phyloP scores from a whole-genome alignment of 1,139 yeast species.

The Debaryomycetaceae sp. region DNA sequence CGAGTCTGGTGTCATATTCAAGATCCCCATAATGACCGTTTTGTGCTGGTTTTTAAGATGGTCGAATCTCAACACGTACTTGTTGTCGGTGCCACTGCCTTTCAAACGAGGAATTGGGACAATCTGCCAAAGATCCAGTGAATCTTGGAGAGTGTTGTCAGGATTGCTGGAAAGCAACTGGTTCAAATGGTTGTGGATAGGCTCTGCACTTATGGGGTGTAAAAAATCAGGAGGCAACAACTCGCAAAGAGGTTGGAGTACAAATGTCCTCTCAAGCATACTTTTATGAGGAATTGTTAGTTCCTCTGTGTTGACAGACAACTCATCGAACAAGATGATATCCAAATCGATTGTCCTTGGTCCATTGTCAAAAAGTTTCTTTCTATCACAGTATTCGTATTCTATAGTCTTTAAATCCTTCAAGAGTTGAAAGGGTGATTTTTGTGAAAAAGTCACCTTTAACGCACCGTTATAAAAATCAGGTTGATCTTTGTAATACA shows the following conservation, averaged over 20 bases:
- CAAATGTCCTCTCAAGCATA: slow-evolving; percentile 88
- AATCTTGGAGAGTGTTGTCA: slow-evolving; percentile 41
- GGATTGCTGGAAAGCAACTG: slow-evolving; percentile 45
- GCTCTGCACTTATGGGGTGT: slow-evolving; percentile 86
- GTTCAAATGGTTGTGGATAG: slow-evolving; percentile 64
- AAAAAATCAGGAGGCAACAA: slow-evolving; percentile 57
- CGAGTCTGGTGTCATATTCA: slow-evolving; percentile 91
- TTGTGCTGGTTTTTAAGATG: slow-evolving; percentile 27
- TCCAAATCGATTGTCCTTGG: slow-evolving; percentile 91
- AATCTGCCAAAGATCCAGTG: slow-evolving; percentile 40
- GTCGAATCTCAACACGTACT: slow-evolving; percentile 37
- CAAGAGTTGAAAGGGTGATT: slow-evolving; percentile 64
- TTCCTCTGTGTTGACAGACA: slow-evolving; percentile 50
- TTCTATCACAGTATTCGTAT: slow-evolving; percentile 64
- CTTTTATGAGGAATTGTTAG: slow-evolving; percentile 81
- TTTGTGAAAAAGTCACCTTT: slow-evolving; percentile 47
- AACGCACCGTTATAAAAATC: slow-evolving; percentile 84
- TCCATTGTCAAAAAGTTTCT: slow-evolving; percentile 80
- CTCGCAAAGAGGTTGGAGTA: slow-evolving; percentile 84
- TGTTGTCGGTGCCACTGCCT: slow-evolving; percentile 7
- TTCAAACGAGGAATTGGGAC: slow-evolving; percentile 40
- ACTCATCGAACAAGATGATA: slow-evolving; percentile 67
- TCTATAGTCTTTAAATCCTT: slow-evolving; percentile 69
- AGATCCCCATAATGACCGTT: slow-evolving; percentile 75
- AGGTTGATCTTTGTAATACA: slow-evolving; percentile 81